These are phyloP conservation scores for Sporothrix protearum DNA, from an alignment of 2,329 filamentous ascomycete species.

Conservation along the genomic window DNA sequence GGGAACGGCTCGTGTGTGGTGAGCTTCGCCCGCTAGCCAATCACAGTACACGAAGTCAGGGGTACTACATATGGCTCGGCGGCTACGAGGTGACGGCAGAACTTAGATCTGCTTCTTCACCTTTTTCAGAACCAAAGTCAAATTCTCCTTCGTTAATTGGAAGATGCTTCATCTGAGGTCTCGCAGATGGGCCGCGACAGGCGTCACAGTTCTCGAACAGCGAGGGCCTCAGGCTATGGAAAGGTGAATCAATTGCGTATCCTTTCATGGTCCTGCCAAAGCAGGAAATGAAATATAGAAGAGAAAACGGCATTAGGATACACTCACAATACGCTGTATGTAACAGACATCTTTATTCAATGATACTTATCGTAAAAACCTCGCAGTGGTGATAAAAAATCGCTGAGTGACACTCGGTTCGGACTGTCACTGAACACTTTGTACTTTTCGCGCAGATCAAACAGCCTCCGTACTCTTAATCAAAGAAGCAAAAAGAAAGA, in stretches of 20 bases:
- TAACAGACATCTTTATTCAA: too few species aligned
- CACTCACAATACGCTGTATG: too few species aligned
- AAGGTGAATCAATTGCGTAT: not conserved
- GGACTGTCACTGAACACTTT: too few species aligned
- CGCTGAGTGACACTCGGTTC: too few species aligned
- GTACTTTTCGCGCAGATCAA: too few species aligned
- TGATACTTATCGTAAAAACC: too few species aligned
- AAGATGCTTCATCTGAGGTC: not conserved
- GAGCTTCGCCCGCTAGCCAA: not conserved
- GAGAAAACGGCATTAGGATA: too few species aligned
- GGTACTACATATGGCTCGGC: constrained; percentile 13
- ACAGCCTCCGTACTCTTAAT: too few species aligned
- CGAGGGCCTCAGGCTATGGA: not conserved
- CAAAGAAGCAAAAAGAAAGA: too few species aligned
- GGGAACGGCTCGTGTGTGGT: not conserved
- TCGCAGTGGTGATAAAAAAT: too few species aligned
- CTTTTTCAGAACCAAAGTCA: not conserved
- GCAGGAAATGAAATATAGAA: too few species aligned
- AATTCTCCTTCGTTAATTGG: not conserved
- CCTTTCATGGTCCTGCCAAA: too few species aligned
- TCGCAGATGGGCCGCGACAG: constrained; percentile 1
- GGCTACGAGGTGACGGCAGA: constrained; percentile 20
- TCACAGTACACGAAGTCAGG: constrained; percentile 20
- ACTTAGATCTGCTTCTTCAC: not conserved
- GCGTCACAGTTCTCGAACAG: not conserved